Evolutionary conservation across 2,329 filamentous ascomycete genomes (phyloP).

Genomic region (Xylaria sp.): DNA sequence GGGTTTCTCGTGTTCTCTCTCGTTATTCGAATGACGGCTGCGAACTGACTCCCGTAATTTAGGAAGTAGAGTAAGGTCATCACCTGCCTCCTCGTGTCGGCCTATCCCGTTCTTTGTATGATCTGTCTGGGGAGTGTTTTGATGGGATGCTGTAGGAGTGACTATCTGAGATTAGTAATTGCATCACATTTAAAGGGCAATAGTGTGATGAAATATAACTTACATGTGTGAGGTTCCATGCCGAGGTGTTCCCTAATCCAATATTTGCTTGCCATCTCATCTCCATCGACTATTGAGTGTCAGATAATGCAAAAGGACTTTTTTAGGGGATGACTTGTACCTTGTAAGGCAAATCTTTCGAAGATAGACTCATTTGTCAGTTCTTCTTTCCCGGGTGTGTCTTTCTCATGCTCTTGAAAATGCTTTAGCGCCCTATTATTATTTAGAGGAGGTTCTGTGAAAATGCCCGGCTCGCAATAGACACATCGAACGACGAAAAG

Average conservation of each 20-base stretch:
- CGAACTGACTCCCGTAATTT: slow-evolving; percentile 28
- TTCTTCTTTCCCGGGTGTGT: slow-evolving; percentile 29
- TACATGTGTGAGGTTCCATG: slow-evolving; percentile 44
- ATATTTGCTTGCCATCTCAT: slow-evolving; percentile 45
- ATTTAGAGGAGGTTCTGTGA: slow-evolving; percentile 44
- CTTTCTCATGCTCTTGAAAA: slow-evolving; percentile 43
- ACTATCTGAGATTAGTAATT: slow-evolving; percentile 37
- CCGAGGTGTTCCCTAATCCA: slow-evolving; percentile 47
- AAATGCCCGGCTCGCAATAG: slow-evolving; percentile 37
- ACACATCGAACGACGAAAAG: slow-evolving; percentile 47
- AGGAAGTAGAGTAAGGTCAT: slow-evolving; percentile 35
- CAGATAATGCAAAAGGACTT: slow-evolving; percentile 13
- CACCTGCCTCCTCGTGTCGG: slow-evolving; percentile 38
- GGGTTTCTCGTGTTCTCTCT: slow-evolving; percentile 35
- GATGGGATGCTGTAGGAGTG: slow-evolving; percentile 34
- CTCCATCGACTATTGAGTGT: slow-evolving; percentile 41
- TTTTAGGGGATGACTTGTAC: slow-evolving; percentile 26
- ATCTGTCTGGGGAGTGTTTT: slow-evolving; percentile 15
- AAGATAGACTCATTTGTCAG: slow-evolving; percentile 49
- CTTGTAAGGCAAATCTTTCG: slow-evolving; percentile 45
- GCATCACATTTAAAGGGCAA: not conserved
- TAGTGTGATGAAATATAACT: slow-evolving; percentile 28
- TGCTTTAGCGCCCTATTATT: slow-evolving; percentile 47
- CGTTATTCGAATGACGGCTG: slow-evolving; percentile 32
- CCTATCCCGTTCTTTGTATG: slow-evolving; percentile 22